These are phyloP conservation scores for Chernovozyma sophiae-reginae DNA, from an alignment of 1,139 yeast species.

Conservation along the genomic window DNA sequence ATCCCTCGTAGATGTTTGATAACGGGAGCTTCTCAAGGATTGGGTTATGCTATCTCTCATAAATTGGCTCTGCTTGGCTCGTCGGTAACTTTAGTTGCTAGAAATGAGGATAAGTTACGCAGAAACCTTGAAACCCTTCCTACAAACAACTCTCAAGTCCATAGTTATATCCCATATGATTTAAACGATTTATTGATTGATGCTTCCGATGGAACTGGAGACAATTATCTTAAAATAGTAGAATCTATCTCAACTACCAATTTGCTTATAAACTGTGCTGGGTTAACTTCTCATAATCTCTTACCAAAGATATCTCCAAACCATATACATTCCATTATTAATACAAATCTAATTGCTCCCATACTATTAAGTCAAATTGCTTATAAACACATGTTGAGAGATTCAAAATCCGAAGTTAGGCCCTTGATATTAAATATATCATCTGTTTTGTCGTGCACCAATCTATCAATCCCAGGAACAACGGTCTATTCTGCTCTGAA, in stretches of 20 bases:
- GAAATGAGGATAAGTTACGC: constrained; percentile 40
- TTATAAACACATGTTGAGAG: constrained; percentile 45
- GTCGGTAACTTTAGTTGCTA: constrained; percentile 56
- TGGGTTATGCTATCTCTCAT: constrained; percentile 67
- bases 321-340: constrained; percentile 47
- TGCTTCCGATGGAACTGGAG: constrained; percentile 1
- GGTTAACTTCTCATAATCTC: constrained; percentile 61
- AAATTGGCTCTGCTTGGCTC: constrained; percentile 60
- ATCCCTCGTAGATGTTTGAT: constrained; percentile 26
- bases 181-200: constrained; percentile 18
- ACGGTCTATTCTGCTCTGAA: constrained; percentile 77
- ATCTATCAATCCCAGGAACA: constrained; percentile 54
- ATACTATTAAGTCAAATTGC: constrained; percentile 51
- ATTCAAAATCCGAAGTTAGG: constrained; percentile 15
- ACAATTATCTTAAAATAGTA: constrained; percentile 10
- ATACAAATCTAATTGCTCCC: constrained; percentile 63
- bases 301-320: constrained; percentile 41
- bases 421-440: constrained; percentile 60
- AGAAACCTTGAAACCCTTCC: constrained; percentile 33
- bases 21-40: constrained; percentile 87
- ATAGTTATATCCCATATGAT: constrained; percentile 51
- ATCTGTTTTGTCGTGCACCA: constrained; percentile 55
- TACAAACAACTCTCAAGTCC: constrained; percentile 31
- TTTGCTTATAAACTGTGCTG: constrained; percentile 77
- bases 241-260: constrained; percentile 25